phyloP scores from a whole-genome alignment of 768 basidiomycete species.

The Tylopilus balloui region DNA sequence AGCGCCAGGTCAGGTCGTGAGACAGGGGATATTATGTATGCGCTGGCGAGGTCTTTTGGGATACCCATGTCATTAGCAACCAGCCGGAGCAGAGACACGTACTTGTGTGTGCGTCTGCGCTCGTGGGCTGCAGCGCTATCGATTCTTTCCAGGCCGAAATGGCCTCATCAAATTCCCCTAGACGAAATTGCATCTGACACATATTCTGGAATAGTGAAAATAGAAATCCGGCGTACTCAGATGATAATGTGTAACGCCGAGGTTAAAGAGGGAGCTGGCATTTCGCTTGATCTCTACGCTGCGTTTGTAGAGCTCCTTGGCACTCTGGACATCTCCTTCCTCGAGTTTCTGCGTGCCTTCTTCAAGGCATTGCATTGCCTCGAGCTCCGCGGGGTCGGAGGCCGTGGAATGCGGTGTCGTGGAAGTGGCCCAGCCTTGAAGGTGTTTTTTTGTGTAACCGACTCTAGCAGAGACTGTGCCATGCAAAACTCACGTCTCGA shows the following conservation, averaged over 20 bases:
- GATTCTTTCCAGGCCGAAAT: constrained; percentile 85
- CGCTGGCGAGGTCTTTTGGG: constrained; percentile 74
- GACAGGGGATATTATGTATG: constrained; percentile 78
- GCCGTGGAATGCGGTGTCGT: constrained; percentile 78
- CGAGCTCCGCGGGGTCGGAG: constrained; percentile 75
- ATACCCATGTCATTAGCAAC: constrained; percentile 20
- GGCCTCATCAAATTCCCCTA: constrained; percentile 86
- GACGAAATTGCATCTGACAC: constrained; percentile 13
- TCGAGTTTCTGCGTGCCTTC: constrained; percentile 81
- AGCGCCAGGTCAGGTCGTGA: constrained; percentile 82
- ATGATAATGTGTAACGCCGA: constrained; percentile 87
- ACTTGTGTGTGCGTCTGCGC: constrained; percentile 88
- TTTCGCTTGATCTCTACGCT: constrained; percentile 77
- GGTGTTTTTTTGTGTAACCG: constrained; percentile 1
- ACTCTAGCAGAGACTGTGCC: constrained; percentile 5
- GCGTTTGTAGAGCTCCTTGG: constrained; percentile 71
- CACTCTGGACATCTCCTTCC: constrained; percentile 78
- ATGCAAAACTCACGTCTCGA: constrained; percentile 29
- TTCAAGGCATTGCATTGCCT: constrained; percentile 76
- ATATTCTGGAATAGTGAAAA: constrained; percentile 13
- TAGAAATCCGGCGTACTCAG: constrained; percentile 53
- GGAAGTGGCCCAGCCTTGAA: constrained; percentile 70
- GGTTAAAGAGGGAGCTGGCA: constrained; percentile 80
- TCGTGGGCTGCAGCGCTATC: constrained; percentile 74
- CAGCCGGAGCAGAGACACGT: constrained; percentile 30